Conservation (phyloP, 768 basidiomycete species). For the Boletus patriciae region DNA sequence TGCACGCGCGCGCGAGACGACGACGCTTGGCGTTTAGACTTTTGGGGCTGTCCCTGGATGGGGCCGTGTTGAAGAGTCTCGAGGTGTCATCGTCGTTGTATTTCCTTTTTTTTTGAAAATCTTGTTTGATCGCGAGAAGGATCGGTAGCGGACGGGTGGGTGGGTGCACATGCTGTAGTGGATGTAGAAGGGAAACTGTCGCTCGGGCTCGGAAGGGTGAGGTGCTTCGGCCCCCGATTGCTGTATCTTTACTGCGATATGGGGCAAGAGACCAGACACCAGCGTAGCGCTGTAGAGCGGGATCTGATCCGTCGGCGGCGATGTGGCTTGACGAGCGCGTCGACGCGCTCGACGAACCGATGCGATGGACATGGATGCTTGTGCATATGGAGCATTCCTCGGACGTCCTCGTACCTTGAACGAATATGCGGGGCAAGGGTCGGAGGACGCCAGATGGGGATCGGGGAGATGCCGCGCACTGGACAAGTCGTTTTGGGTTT, state of each 20-base stretch:
- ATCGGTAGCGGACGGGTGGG: slow-evolving; percentile 26
- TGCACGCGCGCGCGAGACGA: background rate
- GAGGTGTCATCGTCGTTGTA: slow-evolving; percentile 1
- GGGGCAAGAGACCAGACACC: slow-evolving; percentile 1
- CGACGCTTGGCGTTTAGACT: slow-evolving; percentile 12
- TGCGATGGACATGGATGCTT: background rate
- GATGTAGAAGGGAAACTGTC: background rate
- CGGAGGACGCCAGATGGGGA: slow-evolving; percentile 1
- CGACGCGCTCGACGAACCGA: background rate
- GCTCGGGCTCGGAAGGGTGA: slow-evolving; percentile 1
- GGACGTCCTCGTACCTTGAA: slow-evolving; percentile 1
- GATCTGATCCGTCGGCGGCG: slow-evolving; percentile 13
- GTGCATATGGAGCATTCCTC: background rate
- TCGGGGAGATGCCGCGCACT: background rate
- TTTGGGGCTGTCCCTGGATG: slow-evolving; percentile 1
- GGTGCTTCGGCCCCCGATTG: background rate
- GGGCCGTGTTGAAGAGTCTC: slow-evolving; percentile 7
- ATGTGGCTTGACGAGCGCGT: background rate
- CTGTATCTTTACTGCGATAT: background rate
- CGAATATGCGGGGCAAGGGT: background rate
- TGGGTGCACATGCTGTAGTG: slow-evolving; percentile 17
- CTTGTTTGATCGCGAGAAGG: background rate
- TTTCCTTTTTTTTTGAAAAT: too few relatives aligned
- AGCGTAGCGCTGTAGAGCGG: background rate
- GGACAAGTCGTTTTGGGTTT: background rate